Conservation (phyloP, 1,284 basidiomycete species). For the Sporisorium exsertum region DNA sequence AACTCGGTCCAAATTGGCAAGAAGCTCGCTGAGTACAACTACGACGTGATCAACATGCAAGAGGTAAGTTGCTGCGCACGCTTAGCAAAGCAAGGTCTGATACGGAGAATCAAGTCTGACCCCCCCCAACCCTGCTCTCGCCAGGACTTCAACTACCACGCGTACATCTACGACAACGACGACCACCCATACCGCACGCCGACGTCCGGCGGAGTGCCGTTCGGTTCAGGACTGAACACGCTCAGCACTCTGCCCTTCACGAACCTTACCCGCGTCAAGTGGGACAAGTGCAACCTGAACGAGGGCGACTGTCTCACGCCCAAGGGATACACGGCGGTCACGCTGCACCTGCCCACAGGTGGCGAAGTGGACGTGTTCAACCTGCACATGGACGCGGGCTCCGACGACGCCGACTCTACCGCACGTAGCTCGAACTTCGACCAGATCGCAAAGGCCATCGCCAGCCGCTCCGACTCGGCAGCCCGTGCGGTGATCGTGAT, state of each 20-base stretch:
- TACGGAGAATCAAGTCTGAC: background rate
- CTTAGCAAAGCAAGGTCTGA: background rate
- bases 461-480: slow-evolving; percentile 13
- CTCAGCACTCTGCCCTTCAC: slow-evolving; percentile 21
- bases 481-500: slow-evolving; percentile 29
- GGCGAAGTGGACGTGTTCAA: slow-evolving; percentile 25
- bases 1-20: slow-evolving; percentile 24
- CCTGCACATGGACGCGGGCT: slow-evolving; percentile 31
- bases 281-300: slow-evolving; percentile 23
- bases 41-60: slow-evolving; percentile 30
- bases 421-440: slow-evolving; percentile 25
- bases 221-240: slow-evolving; percentile 32
- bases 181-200: slow-evolving; percentile 27
- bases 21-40: slow-evolving; percentile 20
- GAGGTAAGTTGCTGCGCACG: slow-evolving; percentile 12
- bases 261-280: slow-evolving; percentile 18
- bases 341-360: slow-evolving; percentile 15
- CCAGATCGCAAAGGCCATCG: slow-evolving; percentile 24
- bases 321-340: slow-evolving; percentile 29
- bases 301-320: slow-evolving; percentile 30
- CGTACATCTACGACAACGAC: slow-evolving; percentile 30
- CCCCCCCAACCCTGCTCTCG: too few relatives aligned
- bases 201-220: slow-evolving; percentile 23
- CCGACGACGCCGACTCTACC: slow-evolving; percentile 16
- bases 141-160: slow-evolving; percentile 32